Conservation (phyloP, 805 yeast species). For the Yarrowia sp. region DNA sequence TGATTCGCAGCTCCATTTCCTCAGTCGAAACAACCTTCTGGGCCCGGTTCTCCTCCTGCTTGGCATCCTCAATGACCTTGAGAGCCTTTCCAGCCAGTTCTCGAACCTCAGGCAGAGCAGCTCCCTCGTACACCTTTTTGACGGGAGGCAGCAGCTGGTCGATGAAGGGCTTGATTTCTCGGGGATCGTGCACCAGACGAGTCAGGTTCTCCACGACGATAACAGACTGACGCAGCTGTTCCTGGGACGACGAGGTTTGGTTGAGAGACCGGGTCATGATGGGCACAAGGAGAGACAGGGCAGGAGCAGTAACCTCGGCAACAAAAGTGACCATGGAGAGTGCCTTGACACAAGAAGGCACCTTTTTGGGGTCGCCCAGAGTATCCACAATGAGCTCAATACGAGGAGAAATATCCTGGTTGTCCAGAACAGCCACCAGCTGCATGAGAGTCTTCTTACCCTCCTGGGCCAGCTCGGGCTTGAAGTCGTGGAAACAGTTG, state of each 20-base stretch:
- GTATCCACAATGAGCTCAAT: constrained; percentile 81
- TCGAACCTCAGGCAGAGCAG: constrained; percentile 95
- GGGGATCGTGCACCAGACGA: constrained; percentile 86
- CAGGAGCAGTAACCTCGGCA: constrained; percentile 97
- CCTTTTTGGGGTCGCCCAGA: constrained; percentile 83
- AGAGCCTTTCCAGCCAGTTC: constrained; percentile 86
- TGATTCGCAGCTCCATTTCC: constrained; percentile 40
- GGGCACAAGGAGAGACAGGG: constrained; percentile 84
- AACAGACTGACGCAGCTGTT: constrained; percentile 93
- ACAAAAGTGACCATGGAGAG: constrained; percentile 93
- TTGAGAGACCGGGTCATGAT: constrained; percentile 85
- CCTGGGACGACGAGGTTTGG: constrained; percentile 86
- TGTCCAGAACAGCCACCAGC: constrained; percentile 81
- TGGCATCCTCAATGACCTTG: constrained; percentile 76
- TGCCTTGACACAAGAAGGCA: constrained; percentile 83
- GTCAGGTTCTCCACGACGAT: constrained; percentile 94
- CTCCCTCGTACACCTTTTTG: constrained; percentile 79
- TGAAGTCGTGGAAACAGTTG: constrained; percentile 89
- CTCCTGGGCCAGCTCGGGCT: constrained; percentile 87
- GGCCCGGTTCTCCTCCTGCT: constrained; percentile 65
- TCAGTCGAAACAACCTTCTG: constrained; percentile 66
- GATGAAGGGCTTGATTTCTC: constrained; percentile 83
- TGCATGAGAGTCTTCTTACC: constrained; percentile 68
- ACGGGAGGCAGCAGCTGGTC: constrained; percentile 91
- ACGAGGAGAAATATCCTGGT: constrained; percentile 85